phyloP scores from a whole-genome alignment of 2,329 filamentous ascomycete species.

The Alternaria viburni region DNA sequence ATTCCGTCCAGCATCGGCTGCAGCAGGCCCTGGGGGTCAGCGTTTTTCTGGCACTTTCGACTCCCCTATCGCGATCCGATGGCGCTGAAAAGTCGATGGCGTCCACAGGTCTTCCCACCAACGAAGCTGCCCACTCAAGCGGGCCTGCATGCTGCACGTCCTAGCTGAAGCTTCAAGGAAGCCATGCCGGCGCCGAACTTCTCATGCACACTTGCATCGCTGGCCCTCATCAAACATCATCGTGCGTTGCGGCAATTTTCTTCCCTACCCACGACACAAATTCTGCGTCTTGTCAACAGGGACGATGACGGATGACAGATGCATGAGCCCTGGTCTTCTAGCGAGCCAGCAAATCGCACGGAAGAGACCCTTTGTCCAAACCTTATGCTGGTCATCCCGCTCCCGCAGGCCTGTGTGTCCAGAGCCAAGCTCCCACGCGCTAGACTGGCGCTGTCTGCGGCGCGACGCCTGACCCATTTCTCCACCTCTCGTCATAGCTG shows the following conservation, averaged over 20 bases:
- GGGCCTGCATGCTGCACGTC: constrained; percentile 36
- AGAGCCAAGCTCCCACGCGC: constrained; percentile 32
- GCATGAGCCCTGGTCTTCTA: constrained; percentile 22
- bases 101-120: constrained; percentile 22
- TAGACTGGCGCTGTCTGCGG: constrained; percentile 36
- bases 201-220: constrained; percentile 31
- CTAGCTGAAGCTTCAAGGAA: constrained; percentile 27
- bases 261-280: constrained; percentile 12
- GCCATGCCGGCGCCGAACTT: constrained; percentile 31
- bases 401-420: constrained; percentile 43
- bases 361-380: constrained; percentile 42
- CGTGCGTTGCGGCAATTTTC: constrained; percentile 23
- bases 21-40: neutral
- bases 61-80: constrained; percentile 27
- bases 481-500: constrained; percentile 34
- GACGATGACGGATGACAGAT: constrained; percentile 5
- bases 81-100: constrained; percentile 32
- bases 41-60: constrained; percentile 7
- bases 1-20: constrained; percentile 3
- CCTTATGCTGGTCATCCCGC: constrained; percentile 49
- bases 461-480: constrained; percentile 28
- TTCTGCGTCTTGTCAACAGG: neutral
- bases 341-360: constrained; percentile 25
- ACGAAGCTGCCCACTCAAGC: constrained; percentile 29
- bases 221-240: constrained; percentile 30